Evolutionary conservation across 2,329 filamentous ascomycete genomes (phyloP).

Genomic region (Venturia carpophila): DNA sequence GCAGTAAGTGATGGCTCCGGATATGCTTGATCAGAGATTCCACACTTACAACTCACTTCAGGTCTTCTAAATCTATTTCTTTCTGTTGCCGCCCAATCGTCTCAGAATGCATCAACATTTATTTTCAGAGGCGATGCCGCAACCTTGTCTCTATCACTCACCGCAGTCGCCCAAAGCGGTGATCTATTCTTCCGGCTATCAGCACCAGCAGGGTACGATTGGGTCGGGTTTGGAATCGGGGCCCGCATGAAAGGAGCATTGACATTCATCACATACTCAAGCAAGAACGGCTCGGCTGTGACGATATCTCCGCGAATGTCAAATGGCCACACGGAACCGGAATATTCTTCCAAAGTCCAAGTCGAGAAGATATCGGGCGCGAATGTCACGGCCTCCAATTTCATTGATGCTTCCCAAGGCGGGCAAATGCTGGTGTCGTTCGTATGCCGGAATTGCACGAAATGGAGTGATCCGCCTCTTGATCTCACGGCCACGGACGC

Average conservation of each 20-base stretch:
- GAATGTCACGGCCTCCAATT: slow-evolving; percentile 1
- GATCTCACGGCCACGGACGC: slow-evolving; percentile 37
- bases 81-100: not conserved
- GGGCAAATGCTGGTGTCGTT: not conserved
- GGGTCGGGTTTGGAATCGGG: slow-evolving; percentile 50
- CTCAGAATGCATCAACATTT: slow-evolving; percentile 6
- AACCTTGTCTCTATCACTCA: slow-evolving; percentile 23
- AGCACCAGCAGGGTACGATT: slow-evolving; percentile 40
- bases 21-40: no score
- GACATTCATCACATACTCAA: slow-evolving; percentile 49
- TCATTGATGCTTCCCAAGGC: slow-evolving; percentile 3
- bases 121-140: slow-evolving; percentile 11
- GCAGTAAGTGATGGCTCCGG: not conserved
- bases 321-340: slow-evolving; percentile 46
- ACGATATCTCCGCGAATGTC: slow-evolving; percentile 50
- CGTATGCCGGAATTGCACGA: slow-evolving; percentile 2
- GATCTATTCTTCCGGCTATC: slow-evolving; percentile 49
- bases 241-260: slow-evolving; percentile 47
- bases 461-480: slow-evolving; percentile 17
- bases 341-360: slow-evolving; percentile 28
- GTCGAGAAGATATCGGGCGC: not conserved
- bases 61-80: not conserved
- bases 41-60: not conserved
- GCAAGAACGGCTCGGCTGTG: slow-evolving; percentile 37
- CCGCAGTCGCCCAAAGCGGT: slow-evolving; percentile 27